These are phyloP conservation scores for Barnettozyma wickerhamii DNA, from an alignment of 805 yeast genomes.

Conservation along the genomic window DNA sequence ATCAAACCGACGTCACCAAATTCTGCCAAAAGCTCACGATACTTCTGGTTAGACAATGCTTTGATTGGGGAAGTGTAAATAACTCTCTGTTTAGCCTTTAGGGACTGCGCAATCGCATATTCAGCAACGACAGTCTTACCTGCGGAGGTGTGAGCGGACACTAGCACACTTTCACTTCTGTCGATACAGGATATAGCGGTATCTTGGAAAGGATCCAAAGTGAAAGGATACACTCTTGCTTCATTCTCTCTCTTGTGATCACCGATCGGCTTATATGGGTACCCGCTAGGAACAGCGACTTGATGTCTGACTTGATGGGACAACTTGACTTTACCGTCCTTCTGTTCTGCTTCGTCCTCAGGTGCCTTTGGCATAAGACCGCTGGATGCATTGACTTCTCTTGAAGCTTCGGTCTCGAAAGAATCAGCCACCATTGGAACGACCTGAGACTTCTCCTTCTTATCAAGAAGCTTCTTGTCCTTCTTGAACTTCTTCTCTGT, in stretches of 20 bases:
- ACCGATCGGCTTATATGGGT: constrained; percentile 81
- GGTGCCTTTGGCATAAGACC: constrained; percentile 52
- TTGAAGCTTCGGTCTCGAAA: constrained; percentile 81
- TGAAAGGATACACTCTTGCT: constrained; percentile 90
- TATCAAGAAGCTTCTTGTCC: constrained; percentile 29
- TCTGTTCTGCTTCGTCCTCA: constrained; percentile 19
- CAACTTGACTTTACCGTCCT: constrained; percentile 56
- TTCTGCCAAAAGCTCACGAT: constrained; percentile 85
- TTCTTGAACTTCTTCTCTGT: constrained; percentile 21
- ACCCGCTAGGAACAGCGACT: constrained; percentile 93
- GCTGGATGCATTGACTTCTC: constrained; percentile 80
- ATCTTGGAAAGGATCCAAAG: constrained; percentile 95
- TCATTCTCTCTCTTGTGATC: constrained; percentile 74
- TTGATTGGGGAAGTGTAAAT: constrained; percentile 95
- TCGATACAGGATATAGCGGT: constrained; percentile 96
- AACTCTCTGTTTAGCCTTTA: constrained; percentile 92
- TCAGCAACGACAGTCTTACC: constrained; percentile 99
- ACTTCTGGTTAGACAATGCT: constrained; percentile 86
- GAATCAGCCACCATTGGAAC: constrained; percentile 81
- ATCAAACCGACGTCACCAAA: constrained; percentile 94
- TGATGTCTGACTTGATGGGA: constrained; percentile 96
- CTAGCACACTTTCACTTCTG: constrained; percentile 88
- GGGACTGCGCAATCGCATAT: constrained; percentile 92
- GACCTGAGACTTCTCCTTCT: constrained; percentile 42
- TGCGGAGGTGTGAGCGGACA: constrained; percentile 97